These are phyloP conservation scores for Rhypophila decipiens DNA, from an alignment of 495 filamentous ascomycete species.

Conservation along the genomic window DNA sequence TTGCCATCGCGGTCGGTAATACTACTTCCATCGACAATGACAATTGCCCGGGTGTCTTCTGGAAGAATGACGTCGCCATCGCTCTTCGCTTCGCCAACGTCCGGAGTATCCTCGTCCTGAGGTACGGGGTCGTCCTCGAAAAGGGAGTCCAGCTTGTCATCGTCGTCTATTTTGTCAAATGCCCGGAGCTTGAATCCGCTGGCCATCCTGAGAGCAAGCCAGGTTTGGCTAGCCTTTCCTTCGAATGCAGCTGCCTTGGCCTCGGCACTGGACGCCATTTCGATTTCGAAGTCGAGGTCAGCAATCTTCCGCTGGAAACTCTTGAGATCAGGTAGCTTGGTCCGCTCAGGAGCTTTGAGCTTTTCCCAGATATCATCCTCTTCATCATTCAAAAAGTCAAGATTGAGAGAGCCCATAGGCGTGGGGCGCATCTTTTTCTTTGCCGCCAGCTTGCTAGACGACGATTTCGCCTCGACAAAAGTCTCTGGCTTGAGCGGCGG, in stretches of 20 bases:
- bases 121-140: conserved; percentile 35
- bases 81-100: neutral
- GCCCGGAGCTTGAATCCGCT: conserved; percentile 60
- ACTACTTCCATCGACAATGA: conserved; percentile 45
- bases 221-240: conserved; percentile 76
- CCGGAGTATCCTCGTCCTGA: conserved; percentile 20
- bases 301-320: conserved; percentile 54
- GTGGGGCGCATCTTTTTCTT: conserved; percentile 59
- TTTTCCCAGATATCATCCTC: conserved; percentile 38
- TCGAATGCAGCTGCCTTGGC: conserved; percentile 60
- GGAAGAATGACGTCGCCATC: conserved; percentile 25
- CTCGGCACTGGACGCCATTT: conserved; percentile 65
- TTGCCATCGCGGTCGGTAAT: conserved; percentile 30
- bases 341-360: conserved; percentile 39
- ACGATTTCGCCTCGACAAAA: conserved; percentile 58
- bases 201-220: conserved; percentile 78
- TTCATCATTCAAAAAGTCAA: conserved; percentile 69
- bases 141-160: conserved; percentile 54
- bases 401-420: conserved; percentile 63
- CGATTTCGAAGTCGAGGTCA: conserved; percentile 72
- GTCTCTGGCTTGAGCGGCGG: conserved; percentile 59
- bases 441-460: conserved; percentile 56
- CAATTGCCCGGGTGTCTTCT: conserved; percentile 36
- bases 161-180: conserved; percentile 83
- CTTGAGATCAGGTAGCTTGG: conserved; percentile 38